phyloP scores from a whole-genome alignment of 768 basidiomycete genomes.

The Epithele typhae region DNA sequence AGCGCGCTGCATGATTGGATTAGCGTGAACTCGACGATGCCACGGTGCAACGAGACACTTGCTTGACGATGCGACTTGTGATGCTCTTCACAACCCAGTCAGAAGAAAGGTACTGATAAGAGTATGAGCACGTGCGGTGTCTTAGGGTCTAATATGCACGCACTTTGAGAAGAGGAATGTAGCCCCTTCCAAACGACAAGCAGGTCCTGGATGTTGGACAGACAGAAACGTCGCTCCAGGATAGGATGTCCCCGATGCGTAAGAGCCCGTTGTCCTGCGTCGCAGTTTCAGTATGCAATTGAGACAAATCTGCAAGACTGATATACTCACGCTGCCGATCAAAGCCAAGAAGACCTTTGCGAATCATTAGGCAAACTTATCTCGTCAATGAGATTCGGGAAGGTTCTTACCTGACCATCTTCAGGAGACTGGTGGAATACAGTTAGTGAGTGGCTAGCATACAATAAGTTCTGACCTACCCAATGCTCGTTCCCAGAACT shows the following conservation, averaged over 20 bases:
- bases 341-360: no score
- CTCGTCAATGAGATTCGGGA: constrained; percentile 3
- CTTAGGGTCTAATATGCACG: constrained; percentile 18
- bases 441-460: no score
- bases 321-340: no score
- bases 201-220: constrained; percentile 25
- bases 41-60: constrained; percentile 18
- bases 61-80: constrained; percentile 47
- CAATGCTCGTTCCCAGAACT: constrained; percentile 11
- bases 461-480: constrained; percentile 9
- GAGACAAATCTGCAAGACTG: no score
- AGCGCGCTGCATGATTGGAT: constrained; percentile 11
- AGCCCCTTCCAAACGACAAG: constrained; percentile 57
- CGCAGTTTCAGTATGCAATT: background rate
- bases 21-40: no score
- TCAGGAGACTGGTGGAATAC: constrained; percentile 29
- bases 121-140: background rate
- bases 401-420: constrained; percentile 44
- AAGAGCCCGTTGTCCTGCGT: constrained; percentile 44
- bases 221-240: constrained; percentile 39
- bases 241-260: constrained; percentile 46
- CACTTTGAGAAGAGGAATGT: constrained; percentile 46
- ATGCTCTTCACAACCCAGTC: constrained; percentile 57
- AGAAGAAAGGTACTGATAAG: constrained; percentile 50
- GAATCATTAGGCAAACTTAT: no score